Percentiles rank a stretch among this genome's conserved stretches.
Evolutionary conservation across 2,329 filamentous ascomycete genomes (phyloP).

Genomic region (Mycosphaerella arachidis): DNA sequence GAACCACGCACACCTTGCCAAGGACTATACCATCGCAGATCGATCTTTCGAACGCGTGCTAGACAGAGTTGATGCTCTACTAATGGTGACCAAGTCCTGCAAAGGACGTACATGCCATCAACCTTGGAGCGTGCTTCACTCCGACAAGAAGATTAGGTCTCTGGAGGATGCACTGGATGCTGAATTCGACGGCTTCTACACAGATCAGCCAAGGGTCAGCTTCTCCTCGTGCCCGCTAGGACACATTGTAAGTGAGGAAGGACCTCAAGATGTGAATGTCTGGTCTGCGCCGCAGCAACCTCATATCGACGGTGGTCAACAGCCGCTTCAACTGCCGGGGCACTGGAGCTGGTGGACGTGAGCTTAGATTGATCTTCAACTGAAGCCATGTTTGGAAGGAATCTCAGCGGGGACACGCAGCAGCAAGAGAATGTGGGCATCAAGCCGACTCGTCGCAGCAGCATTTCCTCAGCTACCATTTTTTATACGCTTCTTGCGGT

Average conservation of each 20-base stretch:
- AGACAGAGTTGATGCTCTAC: constrained; percentile 30
- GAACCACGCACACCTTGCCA: constrained; percentile 2
- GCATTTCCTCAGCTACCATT: neutral
- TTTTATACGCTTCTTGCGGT: no score
- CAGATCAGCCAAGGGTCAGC: constrained; percentile 40
- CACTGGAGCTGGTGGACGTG: constrained; percentile 20
- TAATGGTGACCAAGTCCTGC: constrained; percentile 34
- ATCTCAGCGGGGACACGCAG: neutral
- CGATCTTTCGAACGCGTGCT: constrained; percentile 20
- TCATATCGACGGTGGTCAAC: neutral
- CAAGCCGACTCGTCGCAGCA: no score
- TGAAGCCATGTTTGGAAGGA: neutral
- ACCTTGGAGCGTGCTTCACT: constrained; percentile 33
- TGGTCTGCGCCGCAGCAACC: constrained; percentile 8
- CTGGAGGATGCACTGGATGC: constrained; percentile 26
- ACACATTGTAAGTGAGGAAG: constrained; percentile 54
- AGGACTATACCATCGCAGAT: constrained; percentile 16
- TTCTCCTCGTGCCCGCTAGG: constrained; percentile 54
- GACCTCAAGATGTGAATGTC: constrained; percentile 36
- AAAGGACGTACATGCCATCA: constrained; percentile 27
- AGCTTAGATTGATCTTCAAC: neutral
- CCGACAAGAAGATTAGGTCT: constrained; percentile 24
- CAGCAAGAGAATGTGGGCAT: neutral
- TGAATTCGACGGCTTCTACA: constrained; percentile 32
- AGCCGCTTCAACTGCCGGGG: constrained; percentile 9